Evolutionary conservation across 1,139 yeast genomes (phyloP).

Genomic region (Sugiyamaella japonica): DNA sequence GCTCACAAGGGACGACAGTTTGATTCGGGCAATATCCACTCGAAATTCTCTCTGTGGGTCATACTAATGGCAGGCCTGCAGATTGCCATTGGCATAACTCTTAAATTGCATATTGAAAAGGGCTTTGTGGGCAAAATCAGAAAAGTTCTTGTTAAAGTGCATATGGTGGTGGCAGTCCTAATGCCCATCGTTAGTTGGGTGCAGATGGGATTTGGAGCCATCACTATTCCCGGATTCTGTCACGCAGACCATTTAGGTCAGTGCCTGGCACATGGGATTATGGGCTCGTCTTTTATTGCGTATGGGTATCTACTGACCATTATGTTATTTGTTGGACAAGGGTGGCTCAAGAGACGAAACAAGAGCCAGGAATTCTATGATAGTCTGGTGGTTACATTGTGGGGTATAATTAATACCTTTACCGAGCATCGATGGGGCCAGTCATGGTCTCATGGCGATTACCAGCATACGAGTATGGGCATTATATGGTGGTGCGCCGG

Average conservation of each 20-base stretch:
- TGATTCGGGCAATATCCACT: constrained; percentile 37
- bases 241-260: constrained; percentile 79
- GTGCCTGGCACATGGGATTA: constrained; percentile 93
- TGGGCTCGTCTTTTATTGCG: constrained; percentile 84
- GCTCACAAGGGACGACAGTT: constrained; percentile 43
- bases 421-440: constrained; percentile 98
- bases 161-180: constrained; percentile 40
- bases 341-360: constrained; percentile 42
- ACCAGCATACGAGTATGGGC: constrained; percentile 95
- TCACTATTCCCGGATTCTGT: constrained; percentile 82
- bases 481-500: constrained; percentile 97
- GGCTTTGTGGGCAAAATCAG: constrained; percentile 41
- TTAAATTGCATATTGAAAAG: constrained; percentile 40
- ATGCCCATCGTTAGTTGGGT: constrained; percentile 55
- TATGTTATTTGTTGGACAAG: constrained; percentile 57
- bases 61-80: constrained; percentile 36
- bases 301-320: constrained; percentile 72
- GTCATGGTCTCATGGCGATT: constrained; percentile 80
- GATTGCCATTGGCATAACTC: constrained; percentile 38
- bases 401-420: constrained; percentile 94
- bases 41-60: constrained; percentile 38
- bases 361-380: constrained; percentile 85
- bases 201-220: constrained; percentile 75
- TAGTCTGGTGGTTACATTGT: constrained; percentile 70
- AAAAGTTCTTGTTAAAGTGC: constrained; percentile 36